A percentile compares a stretch with the other conserved stretches of the same genome.
phyloP scores from a whole-genome alignment of 2,329 filamentous ascomycete species.

The Fusarium brevicatenulatum region DNA sequence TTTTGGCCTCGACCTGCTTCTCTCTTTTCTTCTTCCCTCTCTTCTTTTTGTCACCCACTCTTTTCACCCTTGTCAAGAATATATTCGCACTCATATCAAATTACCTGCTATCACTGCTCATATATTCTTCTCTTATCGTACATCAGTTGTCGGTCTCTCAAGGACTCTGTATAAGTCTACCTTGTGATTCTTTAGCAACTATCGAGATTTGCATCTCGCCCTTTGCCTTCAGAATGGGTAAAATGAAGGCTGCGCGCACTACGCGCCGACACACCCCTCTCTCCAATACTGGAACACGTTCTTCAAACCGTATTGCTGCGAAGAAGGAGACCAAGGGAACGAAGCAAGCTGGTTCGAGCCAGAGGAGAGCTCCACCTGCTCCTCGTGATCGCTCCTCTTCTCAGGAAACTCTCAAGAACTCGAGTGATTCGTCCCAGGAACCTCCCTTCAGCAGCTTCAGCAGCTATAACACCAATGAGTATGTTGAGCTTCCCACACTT shows the following conservation, averaged over 20 bases:
- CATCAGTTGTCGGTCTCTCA: neutral
- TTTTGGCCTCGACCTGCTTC: neutral
- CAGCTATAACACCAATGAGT: constrained; percentile 2
- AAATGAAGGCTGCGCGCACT: neutral
- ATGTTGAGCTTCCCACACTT: neutral
- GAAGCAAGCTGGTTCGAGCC: neutral
- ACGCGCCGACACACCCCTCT: neutral
- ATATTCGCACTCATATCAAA: constrained; percentile 12
- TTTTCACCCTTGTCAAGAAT: neutral
- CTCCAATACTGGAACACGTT: neutral
- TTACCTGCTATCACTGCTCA: neutral
- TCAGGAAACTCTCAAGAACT: neutral
- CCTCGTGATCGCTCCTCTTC: neutral
- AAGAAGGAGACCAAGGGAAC: neutral
- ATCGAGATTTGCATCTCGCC: neutral
- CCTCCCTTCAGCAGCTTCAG: neutral
- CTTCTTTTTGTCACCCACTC: constrained; percentile 11
- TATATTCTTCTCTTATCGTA: neutral
- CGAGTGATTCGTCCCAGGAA: neutral
- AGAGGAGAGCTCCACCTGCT: neutral
- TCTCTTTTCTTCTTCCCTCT: constrained; percentile 1
- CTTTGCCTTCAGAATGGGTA: constrained; percentile 11
- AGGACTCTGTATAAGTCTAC: constrained; percentile 6
- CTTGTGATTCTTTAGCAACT: neutral
- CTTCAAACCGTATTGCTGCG: neutral